Evolutionary conservation across 768 basidiomycete species (phyloP).

Genomic region (Rhodotorula toruloides): DNA sequence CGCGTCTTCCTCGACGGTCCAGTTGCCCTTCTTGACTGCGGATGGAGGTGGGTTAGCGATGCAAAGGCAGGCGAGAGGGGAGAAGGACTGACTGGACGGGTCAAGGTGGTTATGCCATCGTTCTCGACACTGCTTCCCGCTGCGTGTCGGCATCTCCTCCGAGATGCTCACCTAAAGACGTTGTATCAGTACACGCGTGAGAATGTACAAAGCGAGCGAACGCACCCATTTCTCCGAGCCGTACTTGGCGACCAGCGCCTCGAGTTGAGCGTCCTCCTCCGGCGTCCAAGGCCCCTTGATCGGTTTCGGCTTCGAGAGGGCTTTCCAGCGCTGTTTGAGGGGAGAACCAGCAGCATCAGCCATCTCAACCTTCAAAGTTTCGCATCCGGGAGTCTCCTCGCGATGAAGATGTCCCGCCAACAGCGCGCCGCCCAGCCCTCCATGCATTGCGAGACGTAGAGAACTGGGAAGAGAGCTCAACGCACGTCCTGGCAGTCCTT

Average conservation of each 20-base stretch:
- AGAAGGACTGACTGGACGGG: conserved; percentile 36
- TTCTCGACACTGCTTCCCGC: conserved; percentile 43
- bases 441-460: not conserved
- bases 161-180: conserved; percentile 33
- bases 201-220: not conserved
- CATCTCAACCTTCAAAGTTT: not conserved
- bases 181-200: not conserved
- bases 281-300: conserved; percentile 39
- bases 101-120: conserved; percentile 44
- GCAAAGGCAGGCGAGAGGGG: not conserved
- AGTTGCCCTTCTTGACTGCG: conserved; percentile 41
- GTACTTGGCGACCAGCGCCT: conserved; percentile 26
- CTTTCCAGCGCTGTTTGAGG: conserved; percentile 29
- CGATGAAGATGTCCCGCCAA: too few relatives aligned
- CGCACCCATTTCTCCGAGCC: conserved; percentile 43
- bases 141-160: conserved; percentile 31
- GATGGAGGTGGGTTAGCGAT: not conserved
- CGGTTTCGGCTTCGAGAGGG: conserved; percentile 28
- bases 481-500: conserved; percentile 27
- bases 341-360: not conserved
- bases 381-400: not conserved
- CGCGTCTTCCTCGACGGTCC: conserved; percentile 39
- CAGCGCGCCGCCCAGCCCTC: not conserved
- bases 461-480: not conserved
- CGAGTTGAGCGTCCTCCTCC: conserved; percentile 33